Base-by-base conservation (phyloP, 345 rosid genomes). In the Eucalyptus pauciflora region DNA sequence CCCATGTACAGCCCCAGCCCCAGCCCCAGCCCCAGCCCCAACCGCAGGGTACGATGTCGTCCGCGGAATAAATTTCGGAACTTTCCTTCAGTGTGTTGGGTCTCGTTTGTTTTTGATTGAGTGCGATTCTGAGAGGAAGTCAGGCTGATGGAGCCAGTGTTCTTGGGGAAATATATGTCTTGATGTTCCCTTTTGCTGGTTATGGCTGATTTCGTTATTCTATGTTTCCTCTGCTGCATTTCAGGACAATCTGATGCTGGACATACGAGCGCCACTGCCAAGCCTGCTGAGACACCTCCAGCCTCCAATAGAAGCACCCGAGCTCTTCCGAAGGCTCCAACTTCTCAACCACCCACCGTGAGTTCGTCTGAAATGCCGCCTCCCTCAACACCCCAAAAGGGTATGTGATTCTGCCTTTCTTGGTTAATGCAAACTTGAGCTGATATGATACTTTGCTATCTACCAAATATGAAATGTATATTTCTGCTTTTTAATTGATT, bases 311-410 rank as follows among this genome's bases (percentile, higher is more conserved):
- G 93, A 90, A 92, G 89, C 91, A 64, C 76, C 88, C 94, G 91
- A 90, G 91, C 92, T 93, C 91, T 95, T 92, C 97, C 99, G 3
- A 97, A 98, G 93, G 96, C 94, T 93, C 96, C 97, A 79, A 90
- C 97, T 92, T 94, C 99, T 93, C 99, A 93, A 89, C 86, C 97
- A 89, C 83, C 97, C 93, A 1, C 95, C 95, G 8, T 93, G 93
- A 96, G 51, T 90, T 86, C 58, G 4, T 52, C 97, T 85, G 95
- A 94, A 45, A 52, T 62, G 51, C 79, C 88, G 13, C 90, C 92
- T 17, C 87, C 93, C 1, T 29, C 91, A 5, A 92, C 96, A 14
- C 92, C 97, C n/a, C 87, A 93, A 29, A 97, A 96, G 92, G 94
- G 99, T 96, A 88, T 89, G 89, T 22, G 15, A 10, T 27, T 49